Conservation (phyloP, 768 basidiomycete genomes). For the Psilocybe sp. region DNA sequence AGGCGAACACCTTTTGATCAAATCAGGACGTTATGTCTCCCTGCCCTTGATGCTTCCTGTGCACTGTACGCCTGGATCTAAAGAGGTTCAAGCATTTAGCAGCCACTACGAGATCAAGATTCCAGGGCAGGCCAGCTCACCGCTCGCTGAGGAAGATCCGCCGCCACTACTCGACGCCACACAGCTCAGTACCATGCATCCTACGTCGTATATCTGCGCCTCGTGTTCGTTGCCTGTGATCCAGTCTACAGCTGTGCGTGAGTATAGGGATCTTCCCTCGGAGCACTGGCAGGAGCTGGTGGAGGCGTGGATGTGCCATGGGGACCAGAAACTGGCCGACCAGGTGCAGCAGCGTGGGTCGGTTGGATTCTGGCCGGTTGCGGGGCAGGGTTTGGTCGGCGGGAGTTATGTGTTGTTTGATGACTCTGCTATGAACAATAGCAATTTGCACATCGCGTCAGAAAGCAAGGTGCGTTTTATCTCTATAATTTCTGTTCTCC, state of each 20-base stretch:
- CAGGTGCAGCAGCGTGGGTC: slow-evolving; percentile 55
- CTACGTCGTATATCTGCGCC: slow-evolving; percentile 71
- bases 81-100: slow-evolving; percentile 52
- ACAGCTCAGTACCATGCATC: slow-evolving; percentile 51
- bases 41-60: slow-evolving; percentile 56
- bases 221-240: slow-evolving; percentile 80
- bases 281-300: slow-evolving; percentile 98
- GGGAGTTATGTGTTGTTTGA: slow-evolving; percentile 87
- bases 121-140: slow-evolving; percentile 26
- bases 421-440: slow-evolving; percentile 48
- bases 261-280: slow-evolving; percentile 85
- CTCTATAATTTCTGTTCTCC: slow-evolving; percentile 7
- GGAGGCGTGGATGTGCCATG: slow-evolving; percentile 98
- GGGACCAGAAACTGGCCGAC: slow-evolving; percentile 80
- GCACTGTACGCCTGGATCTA: slow-evolving; percentile 55
- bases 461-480: slow-evolving; percentile 53
- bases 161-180: slow-evolving; percentile 66
- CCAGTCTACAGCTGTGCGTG: slow-evolving; percentile 42
- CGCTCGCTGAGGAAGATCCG: slow-evolving; percentile 24
- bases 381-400: slow-evolving; percentile 77
- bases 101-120: slow-evolving; percentile 76
- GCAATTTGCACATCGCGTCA: slow-evolving; percentile 47
- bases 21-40: slow-evolving; percentile 56
- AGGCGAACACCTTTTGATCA: slow-evolving; percentile 61
- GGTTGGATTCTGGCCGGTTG: slow-evolving; percentile 77